These are phyloP conservation scores for Pisolithus marmoratus DNA, from an alignment of 768 basidiomycete genomes.

Conservation along the genomic window DNA sequence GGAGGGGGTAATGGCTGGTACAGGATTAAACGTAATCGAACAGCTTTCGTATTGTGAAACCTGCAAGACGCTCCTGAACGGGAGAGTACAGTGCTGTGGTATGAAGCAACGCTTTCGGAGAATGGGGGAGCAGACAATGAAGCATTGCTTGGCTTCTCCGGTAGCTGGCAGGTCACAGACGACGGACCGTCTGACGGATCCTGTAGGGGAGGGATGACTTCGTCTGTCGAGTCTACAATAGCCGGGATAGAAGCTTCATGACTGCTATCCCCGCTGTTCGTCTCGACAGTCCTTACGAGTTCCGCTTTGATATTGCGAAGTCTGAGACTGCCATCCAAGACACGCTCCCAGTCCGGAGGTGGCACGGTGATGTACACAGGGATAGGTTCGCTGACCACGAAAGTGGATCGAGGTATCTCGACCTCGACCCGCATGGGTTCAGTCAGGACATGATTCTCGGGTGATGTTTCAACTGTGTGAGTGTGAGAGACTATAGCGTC, in stretches of 20 bases:
- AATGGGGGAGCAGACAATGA: constrained; percentile 36
- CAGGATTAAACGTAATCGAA: constrained; percentile 76
- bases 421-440: constrained; percentile 65
- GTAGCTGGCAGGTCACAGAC: constrained; percentile 16
- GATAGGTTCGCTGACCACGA: constrained; percentile 66
- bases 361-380: constrained; percentile 79
- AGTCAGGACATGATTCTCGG: constrained; percentile 51
- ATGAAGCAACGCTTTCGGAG: constrained; percentile 34
- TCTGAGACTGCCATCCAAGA: constrained; percentile 64
- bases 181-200: constrained; percentile 26
- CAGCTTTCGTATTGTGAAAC: constrained; percentile 70
- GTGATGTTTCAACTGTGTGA: constrained; percentile 48
- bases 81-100: constrained; percentile 52
- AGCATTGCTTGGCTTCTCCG: constrained; percentile 30
- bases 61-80: constrained; percentile 90
- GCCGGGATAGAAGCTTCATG: constrained; percentile 28
- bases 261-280: constrained; percentile 41
- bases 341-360: constrained; percentile 60
- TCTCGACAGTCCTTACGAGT: constrained; percentile 61
- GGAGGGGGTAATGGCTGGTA: constrained; percentile 52
- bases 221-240: constrained; percentile 15
- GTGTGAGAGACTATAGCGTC: constrained; percentile 68
- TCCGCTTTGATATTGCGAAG: constrained; percentile 79
- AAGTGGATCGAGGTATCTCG: constrained; percentile 67
- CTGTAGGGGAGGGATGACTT: constrained; percentile 8